phyloP scores from a whole-genome alignment of 495 filamentous ascomycete species.

The Aspergillus haitiensis region DNA sequence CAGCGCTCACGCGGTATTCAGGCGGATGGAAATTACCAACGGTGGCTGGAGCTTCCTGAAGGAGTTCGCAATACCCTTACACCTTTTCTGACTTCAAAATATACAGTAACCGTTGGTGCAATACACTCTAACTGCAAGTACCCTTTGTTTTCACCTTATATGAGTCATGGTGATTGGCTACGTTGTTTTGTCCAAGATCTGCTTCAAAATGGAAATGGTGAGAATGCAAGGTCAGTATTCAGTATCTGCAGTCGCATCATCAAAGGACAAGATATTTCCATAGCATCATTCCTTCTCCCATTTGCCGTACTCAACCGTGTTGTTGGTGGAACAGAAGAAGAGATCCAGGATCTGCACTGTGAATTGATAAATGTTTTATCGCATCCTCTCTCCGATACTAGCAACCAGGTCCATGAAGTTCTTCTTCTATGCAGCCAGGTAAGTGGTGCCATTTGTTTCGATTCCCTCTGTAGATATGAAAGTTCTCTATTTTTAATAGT shows the following conservation, averaged over 20 bases:
- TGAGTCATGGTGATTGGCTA: slow-evolving; percentile 79
- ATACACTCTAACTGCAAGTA: slow-evolving; percentile 58
- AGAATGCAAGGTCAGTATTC: slow-evolving; percentile 73
- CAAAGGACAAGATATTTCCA: slow-evolving; percentile 76
- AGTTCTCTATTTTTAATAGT: not conserved
- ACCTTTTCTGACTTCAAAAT: slow-evolving; percentile 81
- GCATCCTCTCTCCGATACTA: slow-evolving; percentile 55
- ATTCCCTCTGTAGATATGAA: not conserved
- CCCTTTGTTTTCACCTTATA: slow-evolving; percentile 66
- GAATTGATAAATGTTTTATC: slow-evolving; percentile 72
- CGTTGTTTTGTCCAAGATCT: slow-evolving; percentile 77
- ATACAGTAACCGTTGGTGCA: slow-evolving; percentile 62
- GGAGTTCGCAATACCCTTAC: slow-evolving; percentile 73
- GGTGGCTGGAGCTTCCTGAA: slow-evolving; percentile 76
- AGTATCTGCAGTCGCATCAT: slow-evolving; percentile 76
- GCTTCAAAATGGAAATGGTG: slow-evolving; percentile 66
- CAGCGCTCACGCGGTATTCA: slow-evolving; percentile 54
- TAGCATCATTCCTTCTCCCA: slow-evolving; percentile 82
- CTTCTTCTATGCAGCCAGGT: slow-evolving; percentile 83
- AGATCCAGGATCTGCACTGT: slow-evolving; percentile 62
- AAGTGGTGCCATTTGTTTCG: slow-evolving; percentile 24
- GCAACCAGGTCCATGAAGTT: slow-evolving; percentile 60
- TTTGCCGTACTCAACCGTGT: slow-evolving; percentile 79
- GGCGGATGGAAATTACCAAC: slow-evolving; percentile 56
- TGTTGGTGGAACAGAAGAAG: slow-evolving; percentile 62